A percentile compares a stretch with the other conserved stretches of the same genome.
These are phyloP conservation scores for Candida schatavii DNA, from an alignment of 805 yeast genomes.

Conservation along the genomic window DNA sequence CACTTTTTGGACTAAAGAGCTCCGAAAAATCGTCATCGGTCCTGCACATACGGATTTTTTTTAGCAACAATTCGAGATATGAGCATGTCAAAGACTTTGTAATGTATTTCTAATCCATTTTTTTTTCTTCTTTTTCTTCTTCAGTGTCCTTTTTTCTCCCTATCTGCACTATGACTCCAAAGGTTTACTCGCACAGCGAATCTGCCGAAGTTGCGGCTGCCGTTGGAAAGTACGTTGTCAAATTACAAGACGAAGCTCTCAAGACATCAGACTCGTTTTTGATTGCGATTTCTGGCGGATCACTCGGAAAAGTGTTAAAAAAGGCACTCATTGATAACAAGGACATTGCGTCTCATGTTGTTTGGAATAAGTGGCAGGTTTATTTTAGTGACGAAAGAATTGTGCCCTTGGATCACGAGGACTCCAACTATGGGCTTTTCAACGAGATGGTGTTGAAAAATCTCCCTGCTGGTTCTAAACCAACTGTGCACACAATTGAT, in stretches of 20 bases:
- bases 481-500: slow-evolving; percentile 62
- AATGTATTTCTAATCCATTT: no score
- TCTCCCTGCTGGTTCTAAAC: slow-evolving; percentile 43
- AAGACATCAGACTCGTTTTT: slow-evolving; percentile 47
- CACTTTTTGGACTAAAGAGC: slow-evolving; percentile 70
- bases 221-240: slow-evolving; percentile 61
- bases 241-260: slow-evolving; percentile 61
- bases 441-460: slow-evolving; percentile 57
- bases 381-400: slow-evolving; percentile 90
- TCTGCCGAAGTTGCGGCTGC: slow-evolving; percentile 60
- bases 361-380: slow-evolving; percentile 77
- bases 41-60: no score
- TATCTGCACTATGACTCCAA: slow-evolving; percentile 4
- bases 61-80: no score
- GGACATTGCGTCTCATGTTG: slow-evolving; percentile 40
- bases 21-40: not conserved
- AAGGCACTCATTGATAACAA: slow-evolving; percentile 63
- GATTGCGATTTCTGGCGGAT: slow-evolving; percentile 89
- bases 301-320: slow-evolving; percentile 71
- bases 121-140: no score
- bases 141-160: no score
- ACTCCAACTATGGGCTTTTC: slow-evolving; percentile 84
- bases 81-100: no score
- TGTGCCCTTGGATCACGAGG: slow-evolving; percentile 77
- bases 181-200: slow-evolving; percentile 49